Evolutionary conservation across 2,329 filamentous ascomycete species (phyloP), one percentile per base, ranked within the genome.

Genomic region (Colletotrichum kahawae): DNA sequence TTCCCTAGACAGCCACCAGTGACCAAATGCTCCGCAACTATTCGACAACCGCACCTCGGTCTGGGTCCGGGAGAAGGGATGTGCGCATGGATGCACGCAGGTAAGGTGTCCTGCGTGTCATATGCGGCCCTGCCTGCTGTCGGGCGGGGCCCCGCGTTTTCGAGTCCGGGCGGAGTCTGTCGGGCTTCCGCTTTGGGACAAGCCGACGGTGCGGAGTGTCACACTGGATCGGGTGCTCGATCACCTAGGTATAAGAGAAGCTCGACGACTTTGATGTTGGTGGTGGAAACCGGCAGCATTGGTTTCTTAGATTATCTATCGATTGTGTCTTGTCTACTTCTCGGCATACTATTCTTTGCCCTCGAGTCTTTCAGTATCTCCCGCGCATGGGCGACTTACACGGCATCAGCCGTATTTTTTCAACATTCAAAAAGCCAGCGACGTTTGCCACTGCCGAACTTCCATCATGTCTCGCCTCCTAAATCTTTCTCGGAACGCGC

Each of bases 381-480:
- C 43, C n/a, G 43, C 18, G 18, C 5, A 21, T 13, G 3, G 10
- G 43, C 43, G 43, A 48, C 43, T 48, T 48, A 48, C 43, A 48
- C 43, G 10, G n/a, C n/a, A 21, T 7, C 1, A 48, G n/a, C n/a
- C n/a, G 10, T 0, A 13, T 7, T 48, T 13, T n/a, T 48, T 48
- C n/a, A n/a, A 7, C 18, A 48, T 13, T 48, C 3, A 13, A 21
- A 48, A 48, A 21, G 18, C 18, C 43, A 48, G 10, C 43, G 43
- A 21, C 5, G 3, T 13, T 21, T 13, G 43, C 18, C n/a, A 48
- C 5, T 48, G 43, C 10, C 43, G 10, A 24, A n/a, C 13, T 18
- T 6, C n/a, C n/a, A 27, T 18, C 18, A 74, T 74, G 71, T 66
- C 60, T 5, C 60, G 71, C 12, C 31, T 71, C 8, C 18, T 57